These are phyloP conservation scores for Aspergillus baeticus DNA, from an alignment of 495 filamentous ascomycete species.

Conservation along the genomic window DNA sequence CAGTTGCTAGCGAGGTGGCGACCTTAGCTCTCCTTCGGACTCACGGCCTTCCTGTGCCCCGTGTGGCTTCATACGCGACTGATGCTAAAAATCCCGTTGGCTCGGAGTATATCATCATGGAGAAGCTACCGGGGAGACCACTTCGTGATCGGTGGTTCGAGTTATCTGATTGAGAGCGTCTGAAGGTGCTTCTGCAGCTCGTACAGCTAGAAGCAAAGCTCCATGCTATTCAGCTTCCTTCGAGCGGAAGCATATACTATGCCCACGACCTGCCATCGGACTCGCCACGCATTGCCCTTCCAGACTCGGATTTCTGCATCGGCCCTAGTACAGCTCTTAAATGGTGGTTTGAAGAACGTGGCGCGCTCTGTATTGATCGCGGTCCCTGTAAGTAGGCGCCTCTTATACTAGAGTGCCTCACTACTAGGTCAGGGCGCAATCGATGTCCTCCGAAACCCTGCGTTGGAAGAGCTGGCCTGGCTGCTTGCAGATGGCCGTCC, in stretches of 20 bases:
- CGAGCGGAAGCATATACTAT: slow-evolving; percentile 34
- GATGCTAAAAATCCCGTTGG: slow-evolving; percentile 24
- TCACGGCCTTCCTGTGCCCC: slow-evolving; percentile 22
- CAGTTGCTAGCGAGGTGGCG: slow-evolving; percentile 37
- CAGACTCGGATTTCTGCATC: slow-evolving; percentile 24
- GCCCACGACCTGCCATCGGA: slow-evolving; percentile 9
- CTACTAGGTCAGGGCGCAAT: slow-evolving; percentile 12
- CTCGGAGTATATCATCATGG: slow-evolving; percentile 29
- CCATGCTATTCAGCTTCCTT: slow-evolving; percentile 25
- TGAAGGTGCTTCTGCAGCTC: slow-evolving; percentile 28
- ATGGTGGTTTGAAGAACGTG: slow-evolving; percentile 29
- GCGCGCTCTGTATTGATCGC: slow-evolving; percentile 15
- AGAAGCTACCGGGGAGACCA: slow-evolving; percentile 20
- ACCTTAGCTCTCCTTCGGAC: slow-evolving; percentile 34
- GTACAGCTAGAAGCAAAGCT: slow-evolving; percentile 28
- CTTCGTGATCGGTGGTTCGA: slow-evolving; percentile 25
- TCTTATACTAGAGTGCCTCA: not conserved
- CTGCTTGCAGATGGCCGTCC: too few relatives aligned
- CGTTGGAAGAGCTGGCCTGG: too few relatives aligned
- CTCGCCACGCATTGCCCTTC: slow-evolving; percentile 1
- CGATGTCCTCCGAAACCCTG: slow-evolving; percentile 20
- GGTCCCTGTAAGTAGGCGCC: slow-evolving; percentile 29
- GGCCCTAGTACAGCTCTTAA: slow-evolving; percentile 27
- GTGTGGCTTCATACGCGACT: slow-evolving; percentile 21
- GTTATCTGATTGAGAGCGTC: slow-evolving; percentile 23